These are phyloP conservation scores for Dendrothele bispora DNA, from an alignment of 768 basidiomycete genomes.

Conservation along the genomic window DNA sequence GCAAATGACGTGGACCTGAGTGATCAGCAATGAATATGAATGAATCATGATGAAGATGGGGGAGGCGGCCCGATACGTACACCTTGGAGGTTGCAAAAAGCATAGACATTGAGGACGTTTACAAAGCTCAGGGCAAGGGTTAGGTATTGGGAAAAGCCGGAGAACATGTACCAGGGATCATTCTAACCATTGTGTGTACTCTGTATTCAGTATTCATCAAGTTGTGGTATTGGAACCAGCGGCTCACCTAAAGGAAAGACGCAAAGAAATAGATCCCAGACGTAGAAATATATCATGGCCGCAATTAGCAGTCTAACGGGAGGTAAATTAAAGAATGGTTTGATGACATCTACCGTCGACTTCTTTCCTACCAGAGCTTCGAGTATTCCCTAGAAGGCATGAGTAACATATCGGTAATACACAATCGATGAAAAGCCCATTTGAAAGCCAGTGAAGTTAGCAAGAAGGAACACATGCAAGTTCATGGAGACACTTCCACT, in stretches of 20 bases:
- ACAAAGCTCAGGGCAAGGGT: conserved; percentile 41
- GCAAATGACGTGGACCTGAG: background rate
- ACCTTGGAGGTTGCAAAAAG: conserved; percentile 44
- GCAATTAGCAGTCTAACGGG: conserved; percentile 35
- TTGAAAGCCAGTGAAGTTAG: background rate
- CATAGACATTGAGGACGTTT: conserved; percentile 44
- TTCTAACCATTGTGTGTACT: conserved; percentile 13
- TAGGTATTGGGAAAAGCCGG: conserved; percentile 39
- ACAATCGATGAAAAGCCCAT: too few species aligned
- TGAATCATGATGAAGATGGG: too few species aligned
- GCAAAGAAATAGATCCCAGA: conserved; percentile 24
- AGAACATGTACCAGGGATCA: conserved; percentile 48
- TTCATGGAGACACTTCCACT: too few species aligned
- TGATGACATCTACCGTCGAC: conserved; percentile 20
- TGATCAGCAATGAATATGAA: background rate
- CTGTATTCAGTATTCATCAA: conserved; percentile 14
- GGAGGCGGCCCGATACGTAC: too few species aligned
- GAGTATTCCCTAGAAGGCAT: background rate
- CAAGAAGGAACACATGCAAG: too few species aligned
- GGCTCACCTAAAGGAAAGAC: conserved; percentile 10
- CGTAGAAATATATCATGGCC: conserved; percentile 35
- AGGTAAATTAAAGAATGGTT: conserved; percentile 29
- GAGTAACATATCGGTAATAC: background rate
- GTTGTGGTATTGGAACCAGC: too few species aligned
- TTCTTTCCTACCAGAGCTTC: conserved; percentile 3